Conservation (phyloP, 805 yeast genomes). For the Schwanniomyces pseudopolymorphus region DNA sequence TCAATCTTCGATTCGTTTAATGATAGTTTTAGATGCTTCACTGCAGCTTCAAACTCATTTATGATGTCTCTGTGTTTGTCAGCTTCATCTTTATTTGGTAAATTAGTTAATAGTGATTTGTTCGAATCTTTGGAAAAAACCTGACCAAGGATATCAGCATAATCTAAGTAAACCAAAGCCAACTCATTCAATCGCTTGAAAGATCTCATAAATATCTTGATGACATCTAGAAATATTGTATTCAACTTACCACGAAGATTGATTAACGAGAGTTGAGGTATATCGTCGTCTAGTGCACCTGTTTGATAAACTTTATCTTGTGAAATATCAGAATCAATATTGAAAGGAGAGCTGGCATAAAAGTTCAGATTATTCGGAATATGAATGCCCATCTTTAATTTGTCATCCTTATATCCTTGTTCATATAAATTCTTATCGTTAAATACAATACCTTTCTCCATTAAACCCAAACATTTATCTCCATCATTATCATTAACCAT, state of each 20-base stretch:
- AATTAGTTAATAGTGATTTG: slow-evolving; percentile 13
- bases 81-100: slow-evolving; percentile 33
- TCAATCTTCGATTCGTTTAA: slow-evolving; percentile 6
- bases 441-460: slow-evolving; percentile 33
- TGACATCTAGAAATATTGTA: slow-evolving; percentile 32
- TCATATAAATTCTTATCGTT: slow-evolving; percentile 22
- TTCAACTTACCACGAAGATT: slow-evolving; percentile 32
- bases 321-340: slow-evolving; percentile 14
- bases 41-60: slow-evolving; percentile 28
- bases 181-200: slow-evolving; percentile 31
- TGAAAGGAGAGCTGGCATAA: slow-evolving; percentile 31
- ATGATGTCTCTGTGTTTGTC: slow-evolving; percentile 28
- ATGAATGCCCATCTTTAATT: slow-evolving; percentile 14
- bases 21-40: slow-evolving; percentile 19
- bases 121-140: slow-evolving; percentile 12
- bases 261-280: slow-evolving; percentile 30
- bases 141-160: slow-evolving; percentile 28
- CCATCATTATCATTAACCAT: slow-evolving; percentile 39
- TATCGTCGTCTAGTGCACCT: slow-evolving; percentile 24
- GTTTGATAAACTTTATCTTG: slow-evolving; percentile 16
- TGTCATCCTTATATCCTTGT: slow-evolving; percentile 30
- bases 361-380: slow-evolving; percentile 14
- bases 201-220: slow-evolving; percentile 28
- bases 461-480: slow-evolving; percentile 16
- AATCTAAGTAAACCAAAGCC: slow-evolving; percentile 25